A percentile compares a stretch with the other conserved stretches of the same genome.
Evolutionary conservation across 495 filamentous ascomycete species (phyloP).

Genomic region (Paragyromitra xinjiangensis): DNA sequence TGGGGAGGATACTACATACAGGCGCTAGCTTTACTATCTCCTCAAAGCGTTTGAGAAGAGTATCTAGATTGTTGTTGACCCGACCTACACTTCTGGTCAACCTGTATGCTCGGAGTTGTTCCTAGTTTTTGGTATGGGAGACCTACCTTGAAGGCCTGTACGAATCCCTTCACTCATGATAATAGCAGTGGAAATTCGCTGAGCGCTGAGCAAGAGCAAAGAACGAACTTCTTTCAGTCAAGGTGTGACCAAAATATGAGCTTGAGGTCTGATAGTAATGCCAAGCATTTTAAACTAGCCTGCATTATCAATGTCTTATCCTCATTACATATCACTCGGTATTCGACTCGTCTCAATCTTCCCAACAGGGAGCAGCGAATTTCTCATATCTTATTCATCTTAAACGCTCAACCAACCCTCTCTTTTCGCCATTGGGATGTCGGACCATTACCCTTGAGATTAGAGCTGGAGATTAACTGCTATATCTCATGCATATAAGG

Average conservation of each 20-base stretch:
- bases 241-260: background rate
- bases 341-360: background rate
- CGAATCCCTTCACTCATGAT: slow-evolving; percentile 49
- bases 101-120: background rate
- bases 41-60: slow-evolving; percentile 70
- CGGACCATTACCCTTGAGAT: too few relatives aligned
- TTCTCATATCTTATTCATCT: too few relatives aligned
- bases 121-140: background rate
- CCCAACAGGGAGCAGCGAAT: too few relatives aligned
- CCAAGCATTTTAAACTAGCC: slow-evolving; percentile 21
- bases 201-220: background rate
- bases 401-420: too few relatives aligned
- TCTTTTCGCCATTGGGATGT: too few relatives aligned
- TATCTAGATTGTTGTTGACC: slow-evolving; percentile 65
- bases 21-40: slow-evolving; percentile 68
- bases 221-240: slow-evolving; percentile 1
- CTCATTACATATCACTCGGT: slow-evolving; percentile 28
- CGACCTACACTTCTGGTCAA: slow-evolving; percentile 60
- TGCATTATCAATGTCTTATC: slow-evolving; percentile 9
- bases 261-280: slow-evolving; percentile 5
- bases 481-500: too few relatives aligned
- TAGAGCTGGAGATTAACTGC: too few relatives aligned
- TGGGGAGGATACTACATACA: slow-evolving; percentile 58
- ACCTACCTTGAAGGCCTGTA: slow-evolving; percentile 47
- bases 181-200: background rate